Conservation (phyloP, 2,329 filamentous ascomycete genomes). For the Paraphaeosphaeria sporulosa region DNA sequence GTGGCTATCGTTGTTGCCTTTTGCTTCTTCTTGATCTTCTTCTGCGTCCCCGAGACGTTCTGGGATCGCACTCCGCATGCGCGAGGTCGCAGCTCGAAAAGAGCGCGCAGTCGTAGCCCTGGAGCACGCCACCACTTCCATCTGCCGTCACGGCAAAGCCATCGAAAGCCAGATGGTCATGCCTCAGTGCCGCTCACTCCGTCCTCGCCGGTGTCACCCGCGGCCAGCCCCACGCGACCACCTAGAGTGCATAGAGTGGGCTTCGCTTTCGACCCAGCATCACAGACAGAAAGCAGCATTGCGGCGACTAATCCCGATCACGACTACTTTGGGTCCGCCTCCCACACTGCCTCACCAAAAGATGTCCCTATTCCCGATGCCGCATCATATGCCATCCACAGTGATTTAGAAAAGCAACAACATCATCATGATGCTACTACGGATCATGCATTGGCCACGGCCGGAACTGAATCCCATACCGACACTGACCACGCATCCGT, state of each 20-base stretch:
- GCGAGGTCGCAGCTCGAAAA: conserved; percentile 43
- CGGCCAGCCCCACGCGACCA: conserved; percentile 21
- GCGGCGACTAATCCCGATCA: not conserved
- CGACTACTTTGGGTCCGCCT: conserved; percentile 8
- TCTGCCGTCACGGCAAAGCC: conserved; percentile 29
- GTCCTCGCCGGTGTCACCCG: not conserved
- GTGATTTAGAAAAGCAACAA: conserved; percentile 11
- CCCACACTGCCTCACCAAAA: not conserved
- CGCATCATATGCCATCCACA: not conserved
- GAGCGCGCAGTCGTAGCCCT: conserved; percentile 42
- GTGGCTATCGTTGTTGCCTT: conserved; percentile 81
- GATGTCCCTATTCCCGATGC: not conserved
- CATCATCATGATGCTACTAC: not conserved
- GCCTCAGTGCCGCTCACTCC: conserved; percentile 12
- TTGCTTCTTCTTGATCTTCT: conserved; percentile 75
- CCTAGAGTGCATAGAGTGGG: conserved; percentile 62
- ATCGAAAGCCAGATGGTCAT: conserved; percentile 20
- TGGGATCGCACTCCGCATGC: conserved; percentile 83
- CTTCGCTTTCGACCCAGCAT: conserved; percentile 55
- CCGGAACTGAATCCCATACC: not conserved
- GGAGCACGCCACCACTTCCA: conserved; percentile 39
- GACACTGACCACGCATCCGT: conserved; percentile 35
- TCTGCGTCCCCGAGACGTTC: conserved; percentile 94
- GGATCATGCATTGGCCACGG: not conserved
- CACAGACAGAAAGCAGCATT: conserved; percentile 12